These are phyloP conservation scores for Chaetomium tenue DNA, from an alignment of 495 filamentous ascomycete genomes.

Conservation along the genomic window DNA sequence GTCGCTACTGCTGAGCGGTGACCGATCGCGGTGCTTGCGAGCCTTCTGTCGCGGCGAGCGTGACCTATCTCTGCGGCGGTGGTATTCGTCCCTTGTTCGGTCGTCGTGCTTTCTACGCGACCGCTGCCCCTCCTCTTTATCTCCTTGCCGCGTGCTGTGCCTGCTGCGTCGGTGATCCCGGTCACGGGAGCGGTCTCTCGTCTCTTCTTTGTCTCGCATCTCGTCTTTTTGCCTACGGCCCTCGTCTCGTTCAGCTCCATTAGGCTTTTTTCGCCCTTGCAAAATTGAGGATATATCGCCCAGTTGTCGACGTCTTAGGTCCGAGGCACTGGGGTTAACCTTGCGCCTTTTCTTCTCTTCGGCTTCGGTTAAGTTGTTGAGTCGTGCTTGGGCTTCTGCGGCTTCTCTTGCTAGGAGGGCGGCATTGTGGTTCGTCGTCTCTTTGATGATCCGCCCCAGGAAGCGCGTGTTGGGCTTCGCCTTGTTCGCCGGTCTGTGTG, in stretches of 20 bases:
- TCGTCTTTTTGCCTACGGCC: neutral
- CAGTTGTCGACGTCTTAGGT: conserved; percentile 52
- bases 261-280: conserved; percentile 42
- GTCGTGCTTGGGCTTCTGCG: conserved; percentile 51
- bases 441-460: conserved; percentile 80
- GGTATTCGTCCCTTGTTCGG: neutral
- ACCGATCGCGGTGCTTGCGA: conserved; percentile 29
- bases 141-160: neutral
- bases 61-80: conserved; percentile 26
- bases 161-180: conserved; percentile 8
- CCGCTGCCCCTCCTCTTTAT: conserved; percentile 14
- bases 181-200: neutral
- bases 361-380: conserved; percentile 45
- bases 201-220: conserved; percentile 7
- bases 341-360: conserved; percentile 43
- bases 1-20: conserved; percentile 26
- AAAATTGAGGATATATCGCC: conserved; percentile 55
- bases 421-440: conserved; percentile 87
- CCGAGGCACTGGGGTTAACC: conserved; percentile 39
- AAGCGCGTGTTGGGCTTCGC: conserved; percentile 92
- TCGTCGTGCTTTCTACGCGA: conserved; percentile 22
- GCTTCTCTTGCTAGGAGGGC: conserved; percentile 81
- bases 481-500: conserved; percentile 56
- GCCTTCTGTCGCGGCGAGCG: conserved; percentile 26
- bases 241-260: conserved; percentile 19